Conservation (phyloP, 768 basidiomycete species). For the Amanita molliuscula region DNA sequence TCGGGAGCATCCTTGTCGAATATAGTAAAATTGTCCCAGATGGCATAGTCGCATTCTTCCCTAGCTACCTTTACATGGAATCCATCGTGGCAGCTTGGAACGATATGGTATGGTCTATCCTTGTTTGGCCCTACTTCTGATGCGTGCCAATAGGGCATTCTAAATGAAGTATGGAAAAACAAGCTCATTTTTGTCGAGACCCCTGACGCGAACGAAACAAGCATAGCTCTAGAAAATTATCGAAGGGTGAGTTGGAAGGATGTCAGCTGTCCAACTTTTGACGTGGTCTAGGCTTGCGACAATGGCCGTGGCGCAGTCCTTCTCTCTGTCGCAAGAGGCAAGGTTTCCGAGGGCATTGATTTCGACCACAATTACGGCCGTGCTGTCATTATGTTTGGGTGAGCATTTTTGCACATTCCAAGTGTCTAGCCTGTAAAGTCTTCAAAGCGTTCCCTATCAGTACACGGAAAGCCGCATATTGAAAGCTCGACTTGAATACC, state of each 20-base stretch:
- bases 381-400: slow-evolving; percentile 99
- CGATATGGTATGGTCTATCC: slow-evolving; percentile 76
- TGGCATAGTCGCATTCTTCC: slow-evolving; percentile 98
- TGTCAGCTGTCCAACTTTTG: slow-evolving; percentile 5
- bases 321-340: slow-evolving; percentile 94
- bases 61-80: slow-evolving; percentile 99
- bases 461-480: slow-evolving; percentile 97
- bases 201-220: slow-evolving; percentile 97
- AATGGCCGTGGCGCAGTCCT: slow-evolving; percentile 96
- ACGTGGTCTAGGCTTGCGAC: slow-evolving; percentile 72
- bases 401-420: slow-evolving; percentile 11
- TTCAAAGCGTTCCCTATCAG: slow-evolving; percentile 79
- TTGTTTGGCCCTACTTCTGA: neutral
- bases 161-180: slow-evolving; percentile 99
- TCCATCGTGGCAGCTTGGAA: slow-evolving; percentile 99
- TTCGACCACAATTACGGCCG: slow-evolving; percentile 99
- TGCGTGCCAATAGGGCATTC: slow-evolving; percentile 60
- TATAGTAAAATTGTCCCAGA: slow-evolving; percentile 98
- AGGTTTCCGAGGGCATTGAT: slow-evolving; percentile 99
- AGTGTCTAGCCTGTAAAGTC: slow-evolving; percentile 9
- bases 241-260: slow-evolving; percentile 50
- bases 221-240: slow-evolving; percentile 95
- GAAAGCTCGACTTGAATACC: slow-evolving; percentile 93
- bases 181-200: slow-evolving; percentile 99
- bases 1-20: slow-evolving; percentile 95